Conservation (phyloP, 2,329 filamentous ascomycete genomes). For the Alternaria incomplexa region DNA sequence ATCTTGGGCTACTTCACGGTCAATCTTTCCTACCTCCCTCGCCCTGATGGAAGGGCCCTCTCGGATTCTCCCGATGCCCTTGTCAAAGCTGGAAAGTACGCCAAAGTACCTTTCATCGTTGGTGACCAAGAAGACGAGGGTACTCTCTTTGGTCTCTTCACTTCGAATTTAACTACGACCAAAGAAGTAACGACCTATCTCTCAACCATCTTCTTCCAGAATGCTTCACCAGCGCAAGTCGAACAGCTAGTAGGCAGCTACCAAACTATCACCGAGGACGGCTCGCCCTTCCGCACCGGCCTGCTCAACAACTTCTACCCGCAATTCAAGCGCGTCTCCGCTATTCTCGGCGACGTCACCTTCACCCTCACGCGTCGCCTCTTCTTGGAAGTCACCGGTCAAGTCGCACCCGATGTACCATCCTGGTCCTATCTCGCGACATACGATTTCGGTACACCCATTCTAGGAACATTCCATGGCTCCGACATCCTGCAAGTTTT, state of each 20-base stretch:
- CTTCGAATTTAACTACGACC: conserved; percentile 69
- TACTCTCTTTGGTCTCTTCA: conserved; percentile 74
- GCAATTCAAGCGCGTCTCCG: conserved; percentile 77
- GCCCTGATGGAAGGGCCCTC: conserved; percentile 71
- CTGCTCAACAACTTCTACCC: conserved; percentile 75
- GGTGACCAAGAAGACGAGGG: conserved; percentile 83
- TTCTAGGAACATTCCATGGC: conserved; percentile 78
- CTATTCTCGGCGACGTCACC: conserved; percentile 75
- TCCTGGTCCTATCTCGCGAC: conserved; percentile 77
- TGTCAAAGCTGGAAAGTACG: conserved; percentile 59
- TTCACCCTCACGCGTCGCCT: conserved; percentile 75
- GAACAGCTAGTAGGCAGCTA: conserved; percentile 67
- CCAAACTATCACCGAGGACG: conserved; percentile 60
- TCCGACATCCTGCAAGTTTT: conserved; percentile 74
- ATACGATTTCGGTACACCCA: conserved; percentile 72
- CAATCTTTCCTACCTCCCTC: conserved; percentile 74
- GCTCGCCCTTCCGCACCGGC: conserved; percentile 75
- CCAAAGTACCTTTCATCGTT: conserved; percentile 68
- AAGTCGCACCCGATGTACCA: conserved; percentile 63
- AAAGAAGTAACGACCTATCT: conserved; percentile 68
- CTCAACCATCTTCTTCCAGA: conserved; percentile 64
- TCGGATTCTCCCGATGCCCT: conserved; percentile 68
- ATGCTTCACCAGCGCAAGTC: conserved; percentile 60
- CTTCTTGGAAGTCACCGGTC: conserved; percentile 60
- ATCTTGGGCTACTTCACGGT: conserved; percentile 72